Conservation (phyloP, 2,329 filamentous ascomycete genomes). For the Coniella lustricola region DNA sequence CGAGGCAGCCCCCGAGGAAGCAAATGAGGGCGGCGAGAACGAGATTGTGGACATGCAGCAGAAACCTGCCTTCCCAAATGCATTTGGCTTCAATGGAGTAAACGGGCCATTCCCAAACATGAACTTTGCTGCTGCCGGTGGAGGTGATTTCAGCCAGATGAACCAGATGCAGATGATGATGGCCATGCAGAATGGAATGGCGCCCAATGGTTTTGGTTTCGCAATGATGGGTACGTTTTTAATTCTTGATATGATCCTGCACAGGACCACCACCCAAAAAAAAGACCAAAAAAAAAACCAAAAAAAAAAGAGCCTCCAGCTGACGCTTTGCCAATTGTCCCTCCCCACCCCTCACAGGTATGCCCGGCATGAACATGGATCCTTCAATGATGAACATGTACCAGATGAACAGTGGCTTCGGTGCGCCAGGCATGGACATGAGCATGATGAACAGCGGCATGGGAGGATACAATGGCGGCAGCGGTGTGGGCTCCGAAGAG, state of each 20-base stretch:
- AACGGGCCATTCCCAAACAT: slow-evolving; percentile 50
- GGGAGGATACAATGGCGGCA: slow-evolving; percentile 62
- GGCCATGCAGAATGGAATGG: slow-evolving; percentile 65
- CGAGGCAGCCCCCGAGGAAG: slow-evolving; percentile 20
- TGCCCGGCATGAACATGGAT: slow-evolving; percentile 82
- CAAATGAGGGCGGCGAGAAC: slow-evolving; percentile 25
- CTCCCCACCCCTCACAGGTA: too few species aligned
- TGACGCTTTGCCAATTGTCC: not conserved
- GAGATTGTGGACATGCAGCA: slow-evolving; percentile 25
- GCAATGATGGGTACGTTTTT: slow-evolving; percentile 77
- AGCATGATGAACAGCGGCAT: slow-evolving; percentile 71
- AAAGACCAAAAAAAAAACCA: too few species aligned
- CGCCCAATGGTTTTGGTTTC: slow-evolving; percentile 49
- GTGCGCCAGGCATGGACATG: slow-evolving; percentile 67
- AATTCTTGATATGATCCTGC: not conserved
- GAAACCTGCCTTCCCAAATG: slow-evolving; percentile 22
- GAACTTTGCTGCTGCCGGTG: slow-evolving; percentile 55
- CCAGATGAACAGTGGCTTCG: slow-evolving; percentile 67
- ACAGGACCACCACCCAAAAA: slow-evolving; percentile 19
- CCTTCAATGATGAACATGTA: slow-evolving; percentile 67
- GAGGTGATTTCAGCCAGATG: slow-evolving; percentile 58
- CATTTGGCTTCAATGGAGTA: slow-evolving; percentile 29
- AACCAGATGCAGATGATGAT: slow-evolving; percentile 68
- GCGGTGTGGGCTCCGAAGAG: slow-evolving; percentile 62
- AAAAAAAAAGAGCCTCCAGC: too few species aligned